Evolutionary conservation across 1,284 basidiomycete species (phyloP).

Genomic region (Pseudozyma thailandica): DNA sequence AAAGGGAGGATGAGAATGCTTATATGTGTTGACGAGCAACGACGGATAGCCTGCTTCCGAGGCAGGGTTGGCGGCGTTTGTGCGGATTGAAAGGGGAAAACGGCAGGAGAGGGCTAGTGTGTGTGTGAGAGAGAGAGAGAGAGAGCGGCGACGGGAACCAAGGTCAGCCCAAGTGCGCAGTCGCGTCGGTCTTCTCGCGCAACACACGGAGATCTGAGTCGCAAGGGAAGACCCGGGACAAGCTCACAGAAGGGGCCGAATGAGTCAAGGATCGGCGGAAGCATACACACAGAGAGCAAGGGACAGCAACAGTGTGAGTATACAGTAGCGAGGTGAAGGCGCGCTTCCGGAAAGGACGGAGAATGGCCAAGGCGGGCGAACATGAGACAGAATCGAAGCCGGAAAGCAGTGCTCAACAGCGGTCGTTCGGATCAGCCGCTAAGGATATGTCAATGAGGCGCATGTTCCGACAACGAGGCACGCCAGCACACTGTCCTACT

Average conservation of each 20-base stretch:
- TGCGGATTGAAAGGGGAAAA: background rate
- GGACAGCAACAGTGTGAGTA: background rate
- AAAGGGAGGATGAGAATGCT: background rate
- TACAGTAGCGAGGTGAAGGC: background rate
- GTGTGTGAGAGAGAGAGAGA: slow-evolving; percentile 4
- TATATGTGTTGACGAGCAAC: background rate
- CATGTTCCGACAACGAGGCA: too few species aligned
- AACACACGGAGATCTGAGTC: background rate
- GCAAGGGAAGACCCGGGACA: slow-evolving; percentile 24
- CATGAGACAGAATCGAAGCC: too few species aligned
- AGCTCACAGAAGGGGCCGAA: slow-evolving; percentile 1
- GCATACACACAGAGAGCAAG: background rate
- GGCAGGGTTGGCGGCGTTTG: slow-evolving; percentile 2
- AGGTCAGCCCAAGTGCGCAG: slow-evolving; percentile 1
- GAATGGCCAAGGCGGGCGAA: slow-evolving; percentile 5
- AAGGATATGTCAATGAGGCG: too few species aligned
- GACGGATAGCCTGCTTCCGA: background rate
- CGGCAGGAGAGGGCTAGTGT: too few species aligned
- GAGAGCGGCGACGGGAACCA: background rate
- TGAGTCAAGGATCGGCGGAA: slow-evolving; percentile 32
- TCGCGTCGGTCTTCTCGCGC: slow-evolving; percentile 23
- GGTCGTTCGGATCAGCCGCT: too few species aligned
- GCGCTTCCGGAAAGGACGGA: slow-evolving; percentile 1
- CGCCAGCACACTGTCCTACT: too few species aligned
- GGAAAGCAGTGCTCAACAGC: too few species aligned